phyloP scores from a whole-genome alignment of 805 yeast genomes.

The Candida yuanshanica region DNA sequence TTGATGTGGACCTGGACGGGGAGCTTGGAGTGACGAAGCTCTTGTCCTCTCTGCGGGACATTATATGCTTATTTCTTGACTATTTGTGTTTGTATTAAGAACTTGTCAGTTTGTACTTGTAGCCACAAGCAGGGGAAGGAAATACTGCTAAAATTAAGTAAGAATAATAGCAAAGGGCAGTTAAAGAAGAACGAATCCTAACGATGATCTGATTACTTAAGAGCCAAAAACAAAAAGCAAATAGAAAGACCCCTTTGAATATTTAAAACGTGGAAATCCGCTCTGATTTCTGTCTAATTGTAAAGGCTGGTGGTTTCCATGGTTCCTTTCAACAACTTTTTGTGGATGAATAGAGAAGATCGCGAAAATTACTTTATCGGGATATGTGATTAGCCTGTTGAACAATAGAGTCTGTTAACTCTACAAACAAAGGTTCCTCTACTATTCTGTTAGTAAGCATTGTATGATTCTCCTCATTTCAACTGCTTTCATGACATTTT shows the following conservation, averaged over 20 bases:
- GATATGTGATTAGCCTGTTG: neutral
- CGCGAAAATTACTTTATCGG: neutral
- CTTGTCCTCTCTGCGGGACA: conserved; percentile 19
- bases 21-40: conserved; percentile 23
- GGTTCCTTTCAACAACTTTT: neutral
- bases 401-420: neutral
- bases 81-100: neutral
- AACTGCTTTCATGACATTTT: too few species aligned
- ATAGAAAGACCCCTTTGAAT: neutral
- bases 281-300: neutral
- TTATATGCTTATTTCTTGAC: neutral
- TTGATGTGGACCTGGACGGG: conserved; percentile 27
- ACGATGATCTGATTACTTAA: too few species aligned
- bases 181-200: too few species aligned
- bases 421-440: too few species aligned
- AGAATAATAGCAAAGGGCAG: too few species aligned
- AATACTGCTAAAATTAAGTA: neutral
- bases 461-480: too few species aligned
- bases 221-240: neutral
- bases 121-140: neutral
- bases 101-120: neutral
- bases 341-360: neutral
- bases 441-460: too few species aligned
- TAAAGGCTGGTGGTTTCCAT: conserved; percentile 1
- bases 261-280: neutral